Evolutionary conservation across 371 early-diverging fungal species (phyloP).

Genomic region (Mortierella polycephala): DNA sequence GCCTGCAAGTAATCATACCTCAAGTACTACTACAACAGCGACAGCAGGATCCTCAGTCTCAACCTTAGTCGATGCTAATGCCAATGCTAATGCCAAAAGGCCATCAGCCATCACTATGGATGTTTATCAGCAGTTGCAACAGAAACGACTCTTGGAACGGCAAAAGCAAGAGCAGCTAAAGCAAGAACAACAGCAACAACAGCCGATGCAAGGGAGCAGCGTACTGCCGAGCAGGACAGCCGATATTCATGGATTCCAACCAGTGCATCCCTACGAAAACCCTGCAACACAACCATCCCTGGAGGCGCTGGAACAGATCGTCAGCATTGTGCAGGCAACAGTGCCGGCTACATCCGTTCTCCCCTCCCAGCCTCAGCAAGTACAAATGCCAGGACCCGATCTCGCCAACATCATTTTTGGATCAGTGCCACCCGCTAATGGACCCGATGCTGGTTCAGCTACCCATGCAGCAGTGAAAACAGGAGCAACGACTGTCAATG

Average conservation of each 20-base stretch:
- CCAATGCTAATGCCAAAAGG: slow-evolving; percentile 10
- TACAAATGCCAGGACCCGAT: slow-evolving; percentile 43
- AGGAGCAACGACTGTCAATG: slow-evolving; percentile 10
- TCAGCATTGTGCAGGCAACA: slow-evolving; percentile 37
- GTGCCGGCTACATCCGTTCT: slow-evolving; percentile 8
- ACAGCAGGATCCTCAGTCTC: no score
- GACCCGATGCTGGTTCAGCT: not conserved
- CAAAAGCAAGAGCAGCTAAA: slow-evolving; percentile 24
- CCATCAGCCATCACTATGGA: slow-evolving; percentile 46
- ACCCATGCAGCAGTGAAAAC: not conserved
- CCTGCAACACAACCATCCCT: slow-evolving; percentile 5
- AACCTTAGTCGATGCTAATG: no score
- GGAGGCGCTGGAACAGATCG: slow-evolving; percentile 37
- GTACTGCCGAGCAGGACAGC: not conserved
- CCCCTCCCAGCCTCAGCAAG: slow-evolving; percentile 15
- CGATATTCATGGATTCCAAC: not conserved
- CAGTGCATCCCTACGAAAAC: not conserved
- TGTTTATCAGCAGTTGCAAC: slow-evolving; percentile 41
- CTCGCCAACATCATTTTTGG: slow-evolving; percentile 47
- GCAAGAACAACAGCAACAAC: slow-evolving; percentile 20
- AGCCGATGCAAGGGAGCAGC: not conserved
- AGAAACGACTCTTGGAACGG: slow-evolving; percentile 35
- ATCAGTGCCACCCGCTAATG: slow-evolving; percentile 1
- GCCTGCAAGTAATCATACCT: no score
- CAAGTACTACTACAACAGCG: no score